Base-by-base conservation (phyloP, 257 asterid genomes). In the Nicotiana paniculata region DNA sequence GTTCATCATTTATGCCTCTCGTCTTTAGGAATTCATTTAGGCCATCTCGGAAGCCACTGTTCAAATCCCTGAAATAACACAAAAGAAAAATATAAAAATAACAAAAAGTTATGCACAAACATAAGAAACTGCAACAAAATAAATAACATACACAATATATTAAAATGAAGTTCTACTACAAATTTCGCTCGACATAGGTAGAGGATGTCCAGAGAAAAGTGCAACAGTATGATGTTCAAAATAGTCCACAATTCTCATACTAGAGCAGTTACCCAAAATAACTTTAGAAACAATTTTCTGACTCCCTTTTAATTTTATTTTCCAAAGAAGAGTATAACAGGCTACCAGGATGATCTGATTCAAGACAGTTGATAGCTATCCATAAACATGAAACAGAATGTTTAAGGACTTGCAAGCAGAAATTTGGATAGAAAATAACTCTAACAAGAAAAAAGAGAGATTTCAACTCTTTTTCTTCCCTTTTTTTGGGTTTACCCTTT, bases 1-100 rank as follows among this genome's bases (percentile, higher is more conserved):
- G 90, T 48, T 82, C 89, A 30, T 77, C 84, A 62, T 87, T 83
- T 82, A 91, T 78, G 67, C 95, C 92, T 68, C 93, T 90, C 53
- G 75, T 39, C 51, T 89, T 74, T 83, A 91, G 85, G 86, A 91
- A 91, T 86, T 88, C 63, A 51, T 90, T 83, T 53, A 91, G 88
- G 74, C 83, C 89, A 63, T 65, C 81, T 53, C 46, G 92, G 80
- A 91, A 90, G 80, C 85, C 30, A 32, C 78, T 76, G 54, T 64
- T 80, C 85, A 87, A 39, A 78, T 84, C 67, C 91, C 95, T 90
- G 91, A 62, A 63, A 82, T 84, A 83, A 43, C 26, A 67, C 51
- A 59, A 48, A 53, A 59, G 21, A 12, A 0, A 11, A 1, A 21
- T 21, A 21, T 21, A 21, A 21, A 21, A 21, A 21, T 21, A 21